Evolutionary conservation across 2,329 filamentous ascomycete species (phyloP), one percentile per base, ranked within the genome.

Genomic region (Aureobasidium zeae): DNA sequence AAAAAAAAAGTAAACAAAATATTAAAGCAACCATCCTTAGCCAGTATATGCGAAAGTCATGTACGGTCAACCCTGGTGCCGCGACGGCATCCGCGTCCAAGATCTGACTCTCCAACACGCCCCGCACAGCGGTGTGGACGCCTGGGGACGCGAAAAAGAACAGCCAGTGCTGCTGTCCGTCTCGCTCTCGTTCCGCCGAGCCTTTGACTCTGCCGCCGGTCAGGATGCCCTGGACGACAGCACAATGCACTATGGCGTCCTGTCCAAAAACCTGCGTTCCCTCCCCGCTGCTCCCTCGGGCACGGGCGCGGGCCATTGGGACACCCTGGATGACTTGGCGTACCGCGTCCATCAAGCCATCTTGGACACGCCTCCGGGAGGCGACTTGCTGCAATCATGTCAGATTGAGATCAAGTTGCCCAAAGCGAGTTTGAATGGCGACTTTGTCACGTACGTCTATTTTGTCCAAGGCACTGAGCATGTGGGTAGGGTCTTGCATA

Each of bases 191-290:
- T 70, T 86, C 48, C 59, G 62, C 11, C 60, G 70, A 0, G 48
- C 47, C 9, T 86, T 86, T 55, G 65, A 64, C 35, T 67, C 71
- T 0, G 75, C 80, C 1, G 76, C 78, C 0, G 54, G 67, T 1
- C 60, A 61, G 4, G 83, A 88, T 62, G 64, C 64, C 7, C 71
- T 88, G 24, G 72, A 76, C 33, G 61, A 63, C n/a, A 82, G 82
- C 56, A 87, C 83, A 2, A 76, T 86, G 17, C 81, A 88, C 63
- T 88, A 88, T 55, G 83, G 83, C 2, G 70, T 66, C 8, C 68
- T 87, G 11, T 79, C 77, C 64, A 86, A 86, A 63, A 68, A 69
- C 0, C 68, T 87, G 11, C 52, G 58, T 11, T 42, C 45, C 7
- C 12, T 47, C 4, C 33, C 33, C 16, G 38, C 46, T 2, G 20